These are phyloP conservation scores for Flaveria sonorensis DNA, from an alignment of 129 eudicot genomes.

Conservation along the genomic window DNA sequence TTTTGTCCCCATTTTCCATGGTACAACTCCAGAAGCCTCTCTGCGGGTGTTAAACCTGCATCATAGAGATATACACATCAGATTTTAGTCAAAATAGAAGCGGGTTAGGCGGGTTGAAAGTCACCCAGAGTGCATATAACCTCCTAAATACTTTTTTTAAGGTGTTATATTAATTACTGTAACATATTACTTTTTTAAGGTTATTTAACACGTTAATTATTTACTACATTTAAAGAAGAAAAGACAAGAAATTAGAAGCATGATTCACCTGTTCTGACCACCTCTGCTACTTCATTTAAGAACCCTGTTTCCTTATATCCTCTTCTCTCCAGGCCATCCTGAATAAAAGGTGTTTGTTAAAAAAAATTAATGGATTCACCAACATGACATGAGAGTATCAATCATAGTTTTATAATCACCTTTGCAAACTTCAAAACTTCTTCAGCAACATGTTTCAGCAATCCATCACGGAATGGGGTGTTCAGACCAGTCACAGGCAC, in stretches of 20 bases:
- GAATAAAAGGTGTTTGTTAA: slow-evolving; percentile 16
- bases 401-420: slow-evolving; percentile 45
- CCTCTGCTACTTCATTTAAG: slow-evolving; percentile 88
- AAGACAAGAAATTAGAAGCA: slow-evolving; percentile 5
- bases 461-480: slow-evolving; percentile 97
- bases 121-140: neutral
- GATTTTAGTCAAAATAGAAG: neutral
- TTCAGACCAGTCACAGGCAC: slow-evolving; percentile 80
- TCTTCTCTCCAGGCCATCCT: slow-evolving; percentile 98
- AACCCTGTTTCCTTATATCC: slow-evolving; percentile 95
- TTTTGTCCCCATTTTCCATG: slow-evolving; percentile 84
- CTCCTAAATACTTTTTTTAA: neutral
- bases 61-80: slow-evolving; percentile 18
- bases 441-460: slow-evolving; percentile 87
- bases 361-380: neutral
- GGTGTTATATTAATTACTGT: neutral
- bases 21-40: slow-evolving; percentile 84
- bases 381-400: neutral
- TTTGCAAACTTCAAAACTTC: slow-evolving; percentile 82
- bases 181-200: neutral
- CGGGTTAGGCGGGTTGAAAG: neutral
- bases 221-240: neutral
- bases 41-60: slow-evolving; percentile 93
- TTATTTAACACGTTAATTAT: neutral
- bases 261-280: slow-evolving; percentile 75